Evolutionary conservation across 371 early-diverging fungal genomes (phyloP).

Genomic region (Ordospora pajunii): DNA sequence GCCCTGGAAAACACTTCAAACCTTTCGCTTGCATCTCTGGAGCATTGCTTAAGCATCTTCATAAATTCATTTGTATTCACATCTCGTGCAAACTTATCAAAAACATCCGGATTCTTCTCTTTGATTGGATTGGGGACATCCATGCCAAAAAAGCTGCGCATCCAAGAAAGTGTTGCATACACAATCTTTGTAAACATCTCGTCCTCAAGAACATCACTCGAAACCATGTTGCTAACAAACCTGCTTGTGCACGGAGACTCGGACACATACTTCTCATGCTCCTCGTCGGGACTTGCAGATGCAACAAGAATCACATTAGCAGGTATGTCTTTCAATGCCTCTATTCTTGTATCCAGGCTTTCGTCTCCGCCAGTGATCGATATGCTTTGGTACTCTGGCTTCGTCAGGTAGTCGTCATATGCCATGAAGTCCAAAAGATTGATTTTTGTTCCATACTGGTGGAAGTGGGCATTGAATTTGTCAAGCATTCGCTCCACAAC

Average conservation of each 20-base stretch:
- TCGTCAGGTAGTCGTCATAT: not conserved
- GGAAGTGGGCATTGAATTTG: not conserved
- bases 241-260: not conserved
- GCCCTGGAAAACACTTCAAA: not conserved
- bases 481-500: not conserved
- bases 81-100: conserved; percentile 7
- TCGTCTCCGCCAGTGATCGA: conserved; percentile 3
- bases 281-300: not conserved
- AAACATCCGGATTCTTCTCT: not conserved
- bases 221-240: conserved; percentile 10
- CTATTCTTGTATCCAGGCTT: not conserved
- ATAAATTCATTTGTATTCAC: not conserved
- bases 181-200: conserved; percentile 11
- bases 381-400: conserved; percentile 11
- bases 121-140: conserved; percentile 3
- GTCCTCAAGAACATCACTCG: not conserved
- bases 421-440: not conserved
- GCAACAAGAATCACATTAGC: conserved; percentile 17
- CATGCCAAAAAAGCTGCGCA: not conserved
- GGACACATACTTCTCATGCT: not conserved
- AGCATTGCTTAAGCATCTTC: not conserved
- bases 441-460: not conserved
- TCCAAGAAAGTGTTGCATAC: not conserved
- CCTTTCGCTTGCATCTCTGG: not conserved
- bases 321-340: not conserved